Percentiles rank a stretch among this genome's conserved stretches.
Evolutionary conservation across 306 rosid genomes (phyloP).

Genomic region (Medicago arabica): DNA sequence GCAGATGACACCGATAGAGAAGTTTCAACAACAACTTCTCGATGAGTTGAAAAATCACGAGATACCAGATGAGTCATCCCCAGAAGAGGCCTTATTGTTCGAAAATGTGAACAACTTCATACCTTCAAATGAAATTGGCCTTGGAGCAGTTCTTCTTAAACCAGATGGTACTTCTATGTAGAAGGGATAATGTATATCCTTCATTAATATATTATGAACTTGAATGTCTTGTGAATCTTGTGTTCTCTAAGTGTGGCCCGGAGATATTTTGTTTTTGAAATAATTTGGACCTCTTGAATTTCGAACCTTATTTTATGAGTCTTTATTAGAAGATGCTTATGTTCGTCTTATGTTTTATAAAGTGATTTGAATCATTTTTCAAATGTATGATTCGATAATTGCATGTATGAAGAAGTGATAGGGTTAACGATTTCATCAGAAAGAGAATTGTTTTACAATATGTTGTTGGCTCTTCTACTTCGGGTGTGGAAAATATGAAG

Average conservation of each 20-base stretch:
- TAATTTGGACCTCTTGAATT: background rate
- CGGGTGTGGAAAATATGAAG: background rate
- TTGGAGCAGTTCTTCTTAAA: constrained; percentile 31
- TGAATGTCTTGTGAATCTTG: background rate
- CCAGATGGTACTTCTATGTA: background rate
- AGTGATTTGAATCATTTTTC: background rate
- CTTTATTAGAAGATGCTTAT: background rate
- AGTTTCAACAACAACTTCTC: constrained; percentile 19
- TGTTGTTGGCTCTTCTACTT: no score
- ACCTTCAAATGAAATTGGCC: constrained; percentile 42
- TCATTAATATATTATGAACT: background rate
- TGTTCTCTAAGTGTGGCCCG: background rate
- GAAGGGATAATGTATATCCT: background rate
- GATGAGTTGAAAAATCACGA: background rate
- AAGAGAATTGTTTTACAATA: no score
- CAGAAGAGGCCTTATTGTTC: background rate
- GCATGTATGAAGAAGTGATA: no score
- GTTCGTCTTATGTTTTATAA: background rate
- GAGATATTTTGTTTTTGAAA: background rate
- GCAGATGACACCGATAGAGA: background rate
- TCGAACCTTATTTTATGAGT: background rate
- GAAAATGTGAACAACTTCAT: constrained; percentile 27
- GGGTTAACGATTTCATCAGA: no score
- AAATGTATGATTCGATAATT: background rate
- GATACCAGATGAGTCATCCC: background rate